Evolutionary conservation across 768 basidiomycete species (phyloP), one percentile per base, ranked within the genome.

Genomic region (Pisolithus marmoratus): DNA sequence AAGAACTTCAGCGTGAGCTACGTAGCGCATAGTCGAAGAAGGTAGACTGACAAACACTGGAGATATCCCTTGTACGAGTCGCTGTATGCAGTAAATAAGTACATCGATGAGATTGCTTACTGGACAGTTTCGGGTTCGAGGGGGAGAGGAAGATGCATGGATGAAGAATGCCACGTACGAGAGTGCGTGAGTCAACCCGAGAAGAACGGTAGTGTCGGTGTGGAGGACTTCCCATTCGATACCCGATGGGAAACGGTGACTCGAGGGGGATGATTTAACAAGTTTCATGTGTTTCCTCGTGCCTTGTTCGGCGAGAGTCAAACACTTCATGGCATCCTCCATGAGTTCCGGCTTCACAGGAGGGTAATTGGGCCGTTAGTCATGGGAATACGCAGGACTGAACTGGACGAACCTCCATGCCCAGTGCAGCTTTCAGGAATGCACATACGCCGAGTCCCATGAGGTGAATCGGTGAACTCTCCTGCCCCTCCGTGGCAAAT

Each of bases 51-150:
- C 81, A 89, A 73, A 71, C 86, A 89, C 58, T 88, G 86, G 8
- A 89, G 58, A 62, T 90, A 90, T 31, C 87, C 88, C 73, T 79
- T 82, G 64, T 88, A 88, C 2, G 82, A 82, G 67, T 90, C 87
- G 51, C 85, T 87, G 48, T 23, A 44, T 19, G 36, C 46, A 34
- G 31, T 34, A 14, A 36, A 19, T n/a, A 44, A 12, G 8, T 8
- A 11, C 38, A 27, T 29, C 1, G 19, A 12, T 12, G 31, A 12
- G 31, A 4, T 34, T 34, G 11, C 31, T 34, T 34, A 12, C 31
- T 12, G 31, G 31, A 34, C 31, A 5, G 31, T 2, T 12, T 34
- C 11, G 31, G 31, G 9, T 26, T 43, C 50, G n/a, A 23, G 57
- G 47, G 50, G n/a, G 19, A 20, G 22, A 34, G 31, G 31, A 48